These are phyloP conservation scores for Talaromyces verruculosus DNA, from an alignment of 2,329 filamentous ascomycete species.

Conservation along the genomic window DNA sequence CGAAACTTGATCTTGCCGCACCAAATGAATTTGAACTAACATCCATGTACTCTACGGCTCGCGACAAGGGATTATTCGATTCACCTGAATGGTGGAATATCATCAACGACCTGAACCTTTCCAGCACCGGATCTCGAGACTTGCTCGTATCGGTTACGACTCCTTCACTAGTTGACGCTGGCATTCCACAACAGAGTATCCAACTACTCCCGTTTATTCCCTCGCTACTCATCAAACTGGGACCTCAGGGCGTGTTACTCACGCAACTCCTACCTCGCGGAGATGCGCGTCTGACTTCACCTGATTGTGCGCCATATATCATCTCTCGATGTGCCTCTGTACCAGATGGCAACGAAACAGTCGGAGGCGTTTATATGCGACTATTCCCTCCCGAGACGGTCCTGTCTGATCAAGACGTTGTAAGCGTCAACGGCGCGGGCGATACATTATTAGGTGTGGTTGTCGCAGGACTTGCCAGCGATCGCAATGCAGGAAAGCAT, in stretches of 20 bases:
- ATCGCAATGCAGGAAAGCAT: slow-evolving; percentile 42
- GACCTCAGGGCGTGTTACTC: slow-evolving; percentile 70
- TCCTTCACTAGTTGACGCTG: slow-evolving; percentile 68
- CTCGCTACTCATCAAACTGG: slow-evolving; percentile 80
- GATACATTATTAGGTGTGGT: slow-evolving; percentile 89
- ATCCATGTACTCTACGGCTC: slow-evolving; percentile 73
- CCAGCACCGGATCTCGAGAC: slow-evolving; percentile 65
- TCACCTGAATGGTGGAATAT: slow-evolving; percentile 72
- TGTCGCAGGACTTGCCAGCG: slow-evolving; percentile 71
- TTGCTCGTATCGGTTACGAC: slow-evolving; percentile 69
- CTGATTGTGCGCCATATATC: slow-evolving; percentile 67
- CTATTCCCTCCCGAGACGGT: slow-evolving; percentile 67
- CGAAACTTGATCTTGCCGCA: slow-evolving; percentile 71
- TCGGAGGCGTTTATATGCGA: slow-evolving; percentile 84
- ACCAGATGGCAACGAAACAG: slow-evolving; percentile 52
- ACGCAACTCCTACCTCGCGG: slow-evolving; percentile 67
- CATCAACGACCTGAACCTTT: slow-evolving; percentile 75
- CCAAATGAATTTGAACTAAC: slow-evolving; percentile 81
- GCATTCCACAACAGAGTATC: slow-evolving; percentile 78
- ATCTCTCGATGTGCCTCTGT: slow-evolving; percentile 55
- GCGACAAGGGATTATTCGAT: slow-evolving; percentile 66
- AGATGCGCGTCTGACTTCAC: slow-evolving; percentile 65
- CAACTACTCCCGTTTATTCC: slow-evolving; percentile 88
- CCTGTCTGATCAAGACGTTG: slow-evolving; percentile 62
- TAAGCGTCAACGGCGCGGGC: slow-evolving; percentile 91